These are phyloP conservation scores for Delitschia confertaspora DNA, from an alignment of 495 filamentous ascomycete species.

Conservation along the genomic window DNA sequence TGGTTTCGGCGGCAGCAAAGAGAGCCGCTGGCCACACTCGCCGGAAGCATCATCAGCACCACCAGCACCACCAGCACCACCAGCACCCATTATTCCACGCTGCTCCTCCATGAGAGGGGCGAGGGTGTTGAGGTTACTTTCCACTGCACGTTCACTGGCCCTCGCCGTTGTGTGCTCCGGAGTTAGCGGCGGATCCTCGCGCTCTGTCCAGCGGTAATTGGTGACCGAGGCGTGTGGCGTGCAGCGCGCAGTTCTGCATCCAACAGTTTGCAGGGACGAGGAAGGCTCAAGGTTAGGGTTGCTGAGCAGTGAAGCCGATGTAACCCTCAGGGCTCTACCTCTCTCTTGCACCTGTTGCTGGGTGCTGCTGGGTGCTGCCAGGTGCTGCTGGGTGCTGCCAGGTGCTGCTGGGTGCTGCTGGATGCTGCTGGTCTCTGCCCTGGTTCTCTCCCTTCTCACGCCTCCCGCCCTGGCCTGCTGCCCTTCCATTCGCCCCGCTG, in stretches of 20 bases:
- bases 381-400: too few relatives aligned
- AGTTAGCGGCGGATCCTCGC: constrained; percentile 5
- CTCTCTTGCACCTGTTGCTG: not conserved
- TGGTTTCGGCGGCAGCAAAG: not conserved
- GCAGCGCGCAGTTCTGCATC: constrained; percentile 5
- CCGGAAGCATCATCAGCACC: constrained; percentile 4
- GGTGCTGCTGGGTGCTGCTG: too few relatives aligned
- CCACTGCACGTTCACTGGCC: too few relatives aligned
- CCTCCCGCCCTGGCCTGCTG: constrained; percentile 2
- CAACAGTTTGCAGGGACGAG: constrained; percentile 5
- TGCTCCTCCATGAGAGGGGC: too few relatives aligned
- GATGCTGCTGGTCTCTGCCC: not conserved
- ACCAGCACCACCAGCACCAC: constrained; percentile 8
- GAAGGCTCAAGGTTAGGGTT: not conserved
- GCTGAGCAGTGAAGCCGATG: constrained; percentile 18
- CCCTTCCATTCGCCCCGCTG: constrained; percentile 13
- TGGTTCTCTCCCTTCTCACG: too few relatives aligned
- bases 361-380: too few relatives aligned
- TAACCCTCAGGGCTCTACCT: constrained; percentile 13
- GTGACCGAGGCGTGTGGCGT: constrained; percentile 5
- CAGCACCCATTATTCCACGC: not conserved
- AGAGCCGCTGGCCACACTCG: not conserved
- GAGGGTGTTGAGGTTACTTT: too few relatives aligned
- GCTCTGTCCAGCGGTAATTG: constrained; percentile 4
- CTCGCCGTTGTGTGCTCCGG: constrained; percentile 17